Percentiles rank a stretch among this genome's conserved stretches.
phyloP scores from a whole-genome alignment of 1,284 basidiomycete species.

The Microbotryum intermedium region DNA sequence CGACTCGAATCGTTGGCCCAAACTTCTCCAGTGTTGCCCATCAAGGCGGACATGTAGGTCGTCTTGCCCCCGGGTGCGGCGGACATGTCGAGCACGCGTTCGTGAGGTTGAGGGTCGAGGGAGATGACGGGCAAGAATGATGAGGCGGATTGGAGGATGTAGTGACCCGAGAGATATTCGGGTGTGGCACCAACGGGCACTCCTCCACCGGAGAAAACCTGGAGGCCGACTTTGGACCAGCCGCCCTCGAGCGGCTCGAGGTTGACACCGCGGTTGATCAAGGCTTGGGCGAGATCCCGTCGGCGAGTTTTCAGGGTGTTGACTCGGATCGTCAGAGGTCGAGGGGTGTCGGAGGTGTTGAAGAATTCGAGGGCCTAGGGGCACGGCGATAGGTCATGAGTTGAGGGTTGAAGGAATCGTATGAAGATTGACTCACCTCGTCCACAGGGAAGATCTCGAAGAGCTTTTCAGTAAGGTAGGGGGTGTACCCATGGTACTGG shows the following conservation, averaged over 20 bases:
- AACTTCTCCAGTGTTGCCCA: constrained; percentile 96
- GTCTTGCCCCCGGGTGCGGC: constrained; percentile 97
- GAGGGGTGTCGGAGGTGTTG: constrained; percentile 91
- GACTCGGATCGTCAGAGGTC: constrained; percentile 95
- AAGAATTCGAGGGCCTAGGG: constrained; percentile 90
- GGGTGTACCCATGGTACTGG: constrained; percentile 96
- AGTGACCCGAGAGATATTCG: constrained; percentile 97
- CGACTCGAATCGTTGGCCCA: constrained; percentile 98
- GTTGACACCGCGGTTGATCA: constrained; percentile 89
- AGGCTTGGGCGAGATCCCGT: constrained; percentile 84
- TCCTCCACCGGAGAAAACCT: constrained; percentile 82
- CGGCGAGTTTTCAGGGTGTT: constrained; percentile 92
- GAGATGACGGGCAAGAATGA: constrained; percentile 99
- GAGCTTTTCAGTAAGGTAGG: constrained; percentile 87
- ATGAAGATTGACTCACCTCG: constrained; percentile 52
- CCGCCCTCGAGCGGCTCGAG: constrained; percentile 90
- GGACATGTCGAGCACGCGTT: constrained; percentile 96
- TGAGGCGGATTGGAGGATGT: constrained; percentile 98
- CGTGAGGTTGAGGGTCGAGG: constrained; percentile 81
- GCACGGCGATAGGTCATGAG: not conserved
- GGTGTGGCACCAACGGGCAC: constrained; percentile 97
- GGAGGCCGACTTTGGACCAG: constrained; percentile 96
- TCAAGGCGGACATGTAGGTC: constrained; percentile 87
- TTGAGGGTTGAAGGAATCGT: not conserved
- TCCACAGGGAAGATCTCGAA: constrained; percentile 87